A percentile compares a stretch with the other conserved stretches of the same genome.
phyloP scores from a whole-genome alignment of 2,329 filamentous ascomycete species.

The Botrytis aclada region DNA sequence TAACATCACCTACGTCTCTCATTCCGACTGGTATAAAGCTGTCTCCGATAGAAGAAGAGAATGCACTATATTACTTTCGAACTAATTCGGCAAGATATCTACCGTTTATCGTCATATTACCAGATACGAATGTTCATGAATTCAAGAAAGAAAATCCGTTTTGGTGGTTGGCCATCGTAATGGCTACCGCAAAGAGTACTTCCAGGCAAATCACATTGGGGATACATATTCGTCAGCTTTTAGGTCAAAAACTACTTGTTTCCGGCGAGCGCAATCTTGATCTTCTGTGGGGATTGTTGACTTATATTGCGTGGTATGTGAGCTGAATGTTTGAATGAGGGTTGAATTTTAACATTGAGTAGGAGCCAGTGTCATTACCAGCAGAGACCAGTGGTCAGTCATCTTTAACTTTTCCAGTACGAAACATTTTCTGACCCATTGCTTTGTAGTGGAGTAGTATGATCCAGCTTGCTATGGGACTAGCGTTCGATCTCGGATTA shows the following conservation, averaged over 20 bases:
- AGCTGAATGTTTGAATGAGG: neutral
- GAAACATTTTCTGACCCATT: neutral
- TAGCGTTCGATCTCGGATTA: conserved; percentile 25
- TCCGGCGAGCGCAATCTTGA: conserved; percentile 51
- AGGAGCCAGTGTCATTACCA: conserved; percentile 39
- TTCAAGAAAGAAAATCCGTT: conserved; percentile 46
- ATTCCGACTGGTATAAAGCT: conserved; percentile 26
- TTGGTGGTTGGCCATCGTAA: conserved; percentile 49
- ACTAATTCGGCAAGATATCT: conserved; percentile 43
- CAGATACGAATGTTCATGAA: conserved; percentile 40
- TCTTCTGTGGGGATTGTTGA: conserved; percentile 49
- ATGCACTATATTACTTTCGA: conserved; percentile 44
- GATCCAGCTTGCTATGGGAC: conserved; percentile 23
- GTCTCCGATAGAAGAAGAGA: conserved; percentile 41
- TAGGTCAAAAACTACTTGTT: conserved; percentile 48
- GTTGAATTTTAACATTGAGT: neutral
- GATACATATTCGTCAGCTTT: conserved; percentile 43
- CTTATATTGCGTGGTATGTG: conserved; percentile 12
- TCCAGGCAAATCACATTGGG: conserved; percentile 42
- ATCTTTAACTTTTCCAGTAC: neutral
- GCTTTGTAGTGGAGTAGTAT: conserved; percentile 12
- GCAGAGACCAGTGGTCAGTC: conserved; percentile 6
- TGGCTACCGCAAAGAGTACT: conserved; percentile 45
- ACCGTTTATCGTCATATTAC: conserved; percentile 45
- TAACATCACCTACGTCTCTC: neutral